Evolutionary conservation across 768 basidiomycete genomes (phyloP).

Genomic region (Trametes elegans): DNA sequence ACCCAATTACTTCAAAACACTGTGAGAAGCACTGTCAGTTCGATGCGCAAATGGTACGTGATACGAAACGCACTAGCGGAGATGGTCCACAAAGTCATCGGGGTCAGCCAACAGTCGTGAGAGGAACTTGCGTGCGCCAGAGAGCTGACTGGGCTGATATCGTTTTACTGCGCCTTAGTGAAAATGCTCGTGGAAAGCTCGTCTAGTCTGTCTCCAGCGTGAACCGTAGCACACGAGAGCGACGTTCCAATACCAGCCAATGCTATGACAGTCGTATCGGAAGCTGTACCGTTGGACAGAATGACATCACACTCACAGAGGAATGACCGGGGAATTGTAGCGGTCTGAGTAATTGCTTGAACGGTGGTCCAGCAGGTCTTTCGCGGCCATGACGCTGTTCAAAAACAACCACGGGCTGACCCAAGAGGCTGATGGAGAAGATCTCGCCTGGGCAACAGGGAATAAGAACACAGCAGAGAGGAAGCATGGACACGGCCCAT

Average conservation of each 20-base stretch:
- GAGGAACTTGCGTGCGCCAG: background rate
- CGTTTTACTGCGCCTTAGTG: background rate
- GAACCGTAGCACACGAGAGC: constrained; percentile 8
- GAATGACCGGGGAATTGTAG: background rate
- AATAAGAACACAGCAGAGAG: background rate
- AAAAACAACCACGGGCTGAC: constrained; percentile 34
- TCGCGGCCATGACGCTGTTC: constrained; percentile 34
- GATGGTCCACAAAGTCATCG: constrained; percentile 2
- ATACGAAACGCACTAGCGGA: constrained; percentile 1
- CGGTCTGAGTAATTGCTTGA: constrained; percentile 43
- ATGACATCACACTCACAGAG: background rate
- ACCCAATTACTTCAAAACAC: background rate
- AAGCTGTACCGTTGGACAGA: too few relatives aligned
- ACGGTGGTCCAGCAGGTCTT: constrained; percentile 42
- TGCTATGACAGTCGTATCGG: background rate
- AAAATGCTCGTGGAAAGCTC: constrained; percentile 11
- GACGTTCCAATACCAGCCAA: constrained; percentile 16
- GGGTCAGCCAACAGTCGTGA: background rate
- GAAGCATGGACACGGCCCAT: background rate
- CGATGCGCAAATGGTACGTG: background rate
- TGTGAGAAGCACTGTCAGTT: background rate
- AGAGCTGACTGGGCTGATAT: constrained; percentile 1
- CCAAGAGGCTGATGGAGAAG: constrained; percentile 19
- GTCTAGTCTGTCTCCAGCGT: constrained; percentile 2
- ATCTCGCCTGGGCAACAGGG: constrained; percentile 15